Evolutionary conservation across 805 yeast species (phyloP).

Genomic region (Lachancea waltii): DNA sequence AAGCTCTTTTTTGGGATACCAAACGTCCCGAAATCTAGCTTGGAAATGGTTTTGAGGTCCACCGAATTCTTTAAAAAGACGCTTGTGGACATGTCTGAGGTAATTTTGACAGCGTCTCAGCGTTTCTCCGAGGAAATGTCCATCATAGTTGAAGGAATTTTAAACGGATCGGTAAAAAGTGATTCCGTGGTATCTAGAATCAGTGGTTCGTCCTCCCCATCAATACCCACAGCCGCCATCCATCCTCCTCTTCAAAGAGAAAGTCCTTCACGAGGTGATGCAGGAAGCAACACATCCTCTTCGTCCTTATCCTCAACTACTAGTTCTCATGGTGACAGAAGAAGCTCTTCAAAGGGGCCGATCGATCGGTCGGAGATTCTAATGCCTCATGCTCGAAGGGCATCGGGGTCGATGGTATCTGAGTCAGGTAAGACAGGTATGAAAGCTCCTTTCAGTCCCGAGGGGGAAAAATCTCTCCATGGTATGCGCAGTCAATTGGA

Average conservation of each 20-base stretch:
- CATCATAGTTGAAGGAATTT: conserved; percentile 21
- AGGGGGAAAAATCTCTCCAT: conserved; percentile 4
- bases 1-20: conserved; percentile 31
- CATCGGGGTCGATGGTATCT: conserved; percentile 5
- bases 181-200: conserved; percentile 5
- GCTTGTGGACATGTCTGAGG: conserved; percentile 25
- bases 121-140: conserved; percentile 23
- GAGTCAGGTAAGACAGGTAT: background rate
- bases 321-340: conserved; percentile 9
- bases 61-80: conserved; percentile 30
- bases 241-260: background rate
- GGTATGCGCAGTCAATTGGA: conserved; percentile 4
- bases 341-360: background rate
- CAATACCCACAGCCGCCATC: background rate
- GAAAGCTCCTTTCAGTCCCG: conserved; percentile 4
- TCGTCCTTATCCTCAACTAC: conserved; percentile 9
- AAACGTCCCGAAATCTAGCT: conserved; percentile 21
- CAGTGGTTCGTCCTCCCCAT: conserved; percentile 4
- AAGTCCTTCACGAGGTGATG: conserved; percentile 1
- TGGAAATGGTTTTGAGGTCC: conserved; percentile 23
- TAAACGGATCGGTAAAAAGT: conserved; percentile 22
- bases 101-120: conserved; percentile 20
- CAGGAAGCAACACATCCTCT: conserved; percentile 6
- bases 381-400: conserved; percentile 9
- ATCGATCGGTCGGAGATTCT: conserved; percentile 7